Percentiles rank a stretch among this genome's conserved stretches.
Conservation (phyloP, 176 grass and related monocot genomes). For the Musa acuminata region DNA sequence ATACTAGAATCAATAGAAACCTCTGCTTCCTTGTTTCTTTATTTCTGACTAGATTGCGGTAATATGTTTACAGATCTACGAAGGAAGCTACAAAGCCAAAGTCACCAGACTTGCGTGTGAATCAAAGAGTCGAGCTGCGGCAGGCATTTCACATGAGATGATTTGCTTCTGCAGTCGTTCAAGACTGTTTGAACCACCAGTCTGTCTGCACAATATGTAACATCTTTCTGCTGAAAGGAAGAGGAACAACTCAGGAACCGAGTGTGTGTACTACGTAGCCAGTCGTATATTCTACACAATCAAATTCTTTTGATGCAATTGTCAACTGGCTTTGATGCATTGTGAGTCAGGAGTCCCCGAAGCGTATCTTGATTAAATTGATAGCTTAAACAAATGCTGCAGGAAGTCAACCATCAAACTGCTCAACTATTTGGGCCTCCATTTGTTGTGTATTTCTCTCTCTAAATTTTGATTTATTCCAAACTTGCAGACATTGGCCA, state of each 20-base stretch:
- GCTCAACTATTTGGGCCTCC: no score
- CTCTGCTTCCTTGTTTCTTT: neutral
- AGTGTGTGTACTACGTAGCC: neutral
- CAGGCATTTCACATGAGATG: constrained; percentile 61
- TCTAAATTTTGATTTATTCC: no score
- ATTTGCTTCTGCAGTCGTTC: neutral
- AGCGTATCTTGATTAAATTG: no score
- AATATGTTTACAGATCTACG: constrained; percentile 28
- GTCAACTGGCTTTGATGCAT: no score
- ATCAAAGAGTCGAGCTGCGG: constrained; percentile 42
- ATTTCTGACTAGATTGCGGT: neutral
- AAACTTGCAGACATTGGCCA: no score
- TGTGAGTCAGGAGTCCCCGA: no score
- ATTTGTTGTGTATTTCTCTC: no score
- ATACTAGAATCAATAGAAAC: neutral
- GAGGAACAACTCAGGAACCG: neutral
- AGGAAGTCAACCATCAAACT: no score
- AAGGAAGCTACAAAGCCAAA: constrained; percentile 67
- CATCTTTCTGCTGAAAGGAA: neutral
- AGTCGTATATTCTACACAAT: neutral
- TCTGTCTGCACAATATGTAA: no score
- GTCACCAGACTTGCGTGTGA: constrained; percentile 61
- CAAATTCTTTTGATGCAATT: neutral
- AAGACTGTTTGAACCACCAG: neutral
- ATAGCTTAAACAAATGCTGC: no score